A percentile compares a stretch with the other conserved stretches of the same genome.
These are phyloP conservation scores for Gastrodia elata DNA, from an alignment of 106 monocot species.

Conservation along the genomic window DNA sequence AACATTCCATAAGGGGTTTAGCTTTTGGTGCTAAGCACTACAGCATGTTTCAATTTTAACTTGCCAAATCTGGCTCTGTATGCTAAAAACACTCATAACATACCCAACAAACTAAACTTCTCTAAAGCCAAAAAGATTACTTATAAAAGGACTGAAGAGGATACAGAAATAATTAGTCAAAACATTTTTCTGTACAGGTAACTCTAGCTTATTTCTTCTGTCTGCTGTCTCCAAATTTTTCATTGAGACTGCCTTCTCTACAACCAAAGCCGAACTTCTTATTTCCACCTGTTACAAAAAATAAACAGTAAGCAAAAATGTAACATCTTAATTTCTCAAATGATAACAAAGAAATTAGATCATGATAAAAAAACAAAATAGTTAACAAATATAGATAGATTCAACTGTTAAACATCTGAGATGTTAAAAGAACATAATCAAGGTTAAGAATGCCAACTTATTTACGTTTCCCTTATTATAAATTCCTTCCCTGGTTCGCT, in stretches of 20 bases:
- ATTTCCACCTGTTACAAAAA: conserved; percentile 29
- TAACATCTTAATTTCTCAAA: neutral
- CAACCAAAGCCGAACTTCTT: conserved; percentile 1
- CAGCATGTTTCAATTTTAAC: too few relatives aligned
- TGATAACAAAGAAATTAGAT: neutral
- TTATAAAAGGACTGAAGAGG: conserved; percentile 20
- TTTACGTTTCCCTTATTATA: neutral
- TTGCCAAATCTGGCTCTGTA: too few relatives aligned
- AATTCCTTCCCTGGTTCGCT: neutral
- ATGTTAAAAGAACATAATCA: neutral
- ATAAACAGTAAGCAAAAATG: neutral
- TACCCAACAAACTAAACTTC: too few relatives aligned
- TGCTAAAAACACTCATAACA: too few relatives aligned
- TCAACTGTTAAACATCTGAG: neutral
- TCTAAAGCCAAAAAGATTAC: neutral
- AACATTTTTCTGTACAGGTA: conserved; percentile 85
- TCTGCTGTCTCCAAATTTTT: conserved; percentile 25
- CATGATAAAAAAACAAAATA: neutral
- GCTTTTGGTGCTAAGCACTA: too few relatives aligned
- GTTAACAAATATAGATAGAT: neutral
- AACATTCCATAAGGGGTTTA: too few relatives aligned
- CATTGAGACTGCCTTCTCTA: conserved; percentile 22
- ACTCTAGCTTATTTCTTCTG: conserved; percentile 57
- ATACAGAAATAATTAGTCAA: conserved; percentile 99
- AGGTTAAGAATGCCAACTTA: neutral